phyloP scores from a whole-genome alignment of 441 rosid species.

The Euphorbia celastroides region DNA sequence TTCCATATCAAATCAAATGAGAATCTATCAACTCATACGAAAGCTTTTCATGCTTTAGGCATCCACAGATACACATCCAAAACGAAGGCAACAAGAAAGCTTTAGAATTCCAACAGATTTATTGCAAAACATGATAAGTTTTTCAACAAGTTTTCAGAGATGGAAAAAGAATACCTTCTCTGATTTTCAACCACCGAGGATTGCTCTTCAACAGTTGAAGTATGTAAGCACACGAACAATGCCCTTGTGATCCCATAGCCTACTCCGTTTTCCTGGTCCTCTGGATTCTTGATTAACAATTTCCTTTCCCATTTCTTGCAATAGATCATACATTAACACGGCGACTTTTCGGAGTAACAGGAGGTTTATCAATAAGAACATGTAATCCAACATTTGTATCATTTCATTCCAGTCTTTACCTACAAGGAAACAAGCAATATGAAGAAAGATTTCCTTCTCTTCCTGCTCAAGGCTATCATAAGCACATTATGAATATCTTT shows the following conservation, averaged over 20 bases:
- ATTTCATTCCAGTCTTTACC: neutral
- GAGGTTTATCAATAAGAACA: conserved; percentile 4
- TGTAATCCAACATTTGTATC: neutral
- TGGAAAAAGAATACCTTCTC: neutral
- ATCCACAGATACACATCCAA: no score
- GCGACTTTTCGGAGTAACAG: neutral
- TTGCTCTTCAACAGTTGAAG: neutral
- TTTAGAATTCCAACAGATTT: no score
- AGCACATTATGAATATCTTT: neutral
- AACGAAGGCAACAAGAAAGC: no score
- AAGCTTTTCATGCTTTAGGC: no score
- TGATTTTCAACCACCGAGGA: neutral
- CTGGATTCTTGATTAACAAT: conserved; percentile 18
- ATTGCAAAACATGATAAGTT: neutral
- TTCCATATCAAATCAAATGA: neutral
- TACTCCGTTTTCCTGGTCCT: conserved; percentile 13
- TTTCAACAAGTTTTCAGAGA: neutral
- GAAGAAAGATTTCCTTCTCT: conserved; percentile 11
- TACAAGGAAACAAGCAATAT: conserved; percentile 9
- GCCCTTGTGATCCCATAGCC: conserved; percentile 20
- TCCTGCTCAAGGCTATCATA: conserved; percentile 7
- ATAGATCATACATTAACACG: conserved; percentile 3
- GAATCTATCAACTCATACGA: no score
- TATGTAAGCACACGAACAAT: neutral
- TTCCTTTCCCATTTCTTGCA: conserved; percentile 16